phyloP scores from a whole-genome alignment of 352 stramenopile genomes.

The Phytophthora melonis region DNA sequence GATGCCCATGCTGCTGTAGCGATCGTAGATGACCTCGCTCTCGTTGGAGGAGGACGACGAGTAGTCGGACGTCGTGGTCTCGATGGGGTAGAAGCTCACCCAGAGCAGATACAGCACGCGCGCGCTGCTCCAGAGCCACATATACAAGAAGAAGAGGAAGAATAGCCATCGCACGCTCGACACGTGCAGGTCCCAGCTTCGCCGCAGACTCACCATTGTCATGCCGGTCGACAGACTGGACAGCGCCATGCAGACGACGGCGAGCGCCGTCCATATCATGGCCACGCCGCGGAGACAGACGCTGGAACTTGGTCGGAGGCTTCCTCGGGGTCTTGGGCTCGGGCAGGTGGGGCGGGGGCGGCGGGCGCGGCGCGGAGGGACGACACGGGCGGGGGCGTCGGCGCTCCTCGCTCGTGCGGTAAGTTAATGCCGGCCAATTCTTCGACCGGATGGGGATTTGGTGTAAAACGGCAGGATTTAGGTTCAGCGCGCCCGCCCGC shows the following conservation, averaged over 20 bases:
- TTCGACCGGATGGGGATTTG: conserved; percentile 20
- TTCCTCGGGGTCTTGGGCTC: neutral
- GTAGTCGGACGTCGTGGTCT: conserved; percentile 29
- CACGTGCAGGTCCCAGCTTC: conserved; percentile 56
- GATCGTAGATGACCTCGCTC: conserved; percentile 36
- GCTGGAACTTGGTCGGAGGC: conserved; percentile 16
- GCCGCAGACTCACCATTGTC: conserved; percentile 52
- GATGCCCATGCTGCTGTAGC: conserved; percentile 54
- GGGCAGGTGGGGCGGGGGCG: neutral
- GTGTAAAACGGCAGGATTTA: conserved; percentile 13
- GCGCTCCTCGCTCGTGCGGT: conserved; percentile 5
- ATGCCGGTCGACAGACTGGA: conserved; percentile 52
- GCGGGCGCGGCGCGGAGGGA: neutral
- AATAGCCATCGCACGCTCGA: conserved; percentile 74
- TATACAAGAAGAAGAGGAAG: conserved; percentile 64
- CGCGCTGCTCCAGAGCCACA: conserved; percentile 50
- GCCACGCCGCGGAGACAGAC: conserved; percentile 7
- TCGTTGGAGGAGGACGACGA: conserved; percentile 32
- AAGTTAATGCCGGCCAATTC: conserved; percentile 21
- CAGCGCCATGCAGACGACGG: conserved; percentile 40
- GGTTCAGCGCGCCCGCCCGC: neutral
- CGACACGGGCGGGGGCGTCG: no score
- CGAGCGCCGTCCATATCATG: conserved; percentile 53
- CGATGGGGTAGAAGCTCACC: conserved; percentile 40
- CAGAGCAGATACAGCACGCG: conserved; percentile 58